phyloP scores from a whole-genome alignment of 2,329 filamentous ascomycete genomes.

The Xylaria sp. region DNA sequence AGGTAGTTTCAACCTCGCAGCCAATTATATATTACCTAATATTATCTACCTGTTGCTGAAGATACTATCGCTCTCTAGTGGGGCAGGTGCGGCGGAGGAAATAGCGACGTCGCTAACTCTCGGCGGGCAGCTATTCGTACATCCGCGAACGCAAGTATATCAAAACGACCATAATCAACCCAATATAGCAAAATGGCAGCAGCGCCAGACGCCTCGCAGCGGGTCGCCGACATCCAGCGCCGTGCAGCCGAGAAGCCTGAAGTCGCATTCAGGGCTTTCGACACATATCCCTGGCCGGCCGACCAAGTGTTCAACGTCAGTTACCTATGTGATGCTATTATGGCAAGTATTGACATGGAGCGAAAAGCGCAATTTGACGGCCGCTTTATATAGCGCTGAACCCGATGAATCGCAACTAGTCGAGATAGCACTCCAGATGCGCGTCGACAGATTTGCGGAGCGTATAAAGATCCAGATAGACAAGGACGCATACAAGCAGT shows the following conservation, averaged over 20 bases:
- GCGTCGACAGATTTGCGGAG: slow-evolving; percentile 46
- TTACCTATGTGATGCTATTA: background rate
- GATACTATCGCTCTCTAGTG: too few relatives aligned
- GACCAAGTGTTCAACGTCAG: slow-evolving; percentile 48
- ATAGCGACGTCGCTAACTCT: too few relatives aligned
- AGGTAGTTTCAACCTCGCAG: too few relatives aligned
- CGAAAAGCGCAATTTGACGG: slow-evolving; percentile 31
- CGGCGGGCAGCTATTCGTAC: too few relatives aligned
- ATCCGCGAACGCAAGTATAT: too few relatives aligned
- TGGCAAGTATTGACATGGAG: background rate
- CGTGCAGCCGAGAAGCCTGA: slow-evolving; percentile 46
- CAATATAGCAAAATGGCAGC: slow-evolving; percentile 38
- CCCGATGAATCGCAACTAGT: slow-evolving; percentile 34
- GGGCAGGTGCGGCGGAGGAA: too few relatives aligned
- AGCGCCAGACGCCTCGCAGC: slow-evolving; percentile 28
- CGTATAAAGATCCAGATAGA: slow-evolving; percentile 46
- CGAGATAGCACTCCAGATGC: slow-evolving; percentile 43
- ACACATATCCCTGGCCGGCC: slow-evolving; percentile 49
- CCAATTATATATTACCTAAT: too few relatives aligned
- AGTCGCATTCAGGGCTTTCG: slow-evolving; percentile 46
- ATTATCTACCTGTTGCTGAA: too few relatives aligned
- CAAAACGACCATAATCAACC: background rate
- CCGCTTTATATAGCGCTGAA: slow-evolving; percentile 32
- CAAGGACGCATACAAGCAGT: slow-evolving; percentile 44
- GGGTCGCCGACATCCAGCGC: slow-evolving; percentile 42